These are phyloP conservation scores for Yamadazyma oceani DNA, from an alignment of 1,139 yeast species.

Conservation along the genomic window DNA sequence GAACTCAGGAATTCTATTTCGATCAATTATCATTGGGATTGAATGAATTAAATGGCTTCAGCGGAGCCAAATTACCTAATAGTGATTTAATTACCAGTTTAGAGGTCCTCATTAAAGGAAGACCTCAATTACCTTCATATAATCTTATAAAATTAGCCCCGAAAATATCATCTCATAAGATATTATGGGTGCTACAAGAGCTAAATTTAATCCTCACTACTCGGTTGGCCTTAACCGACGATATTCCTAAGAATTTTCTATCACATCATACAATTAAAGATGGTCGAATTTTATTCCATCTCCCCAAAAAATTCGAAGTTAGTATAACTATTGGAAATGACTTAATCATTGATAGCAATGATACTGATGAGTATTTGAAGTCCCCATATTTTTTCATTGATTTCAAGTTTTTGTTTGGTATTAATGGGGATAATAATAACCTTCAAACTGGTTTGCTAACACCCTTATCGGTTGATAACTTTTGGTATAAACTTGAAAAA, in stretches of 20 bases:
- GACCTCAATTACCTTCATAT: conserved; percentile 74
- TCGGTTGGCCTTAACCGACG: conserved; percentile 65
- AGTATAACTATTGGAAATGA: conserved; percentile 25
- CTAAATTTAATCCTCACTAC: conserved; percentile 74
- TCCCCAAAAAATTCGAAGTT: conserved; percentile 56
- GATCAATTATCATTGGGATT: conserved; percentile 57
- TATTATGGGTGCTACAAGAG: conserved; percentile 63
- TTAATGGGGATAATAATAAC: conserved; percentile 15
- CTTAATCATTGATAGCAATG: conserved; percentile 45
- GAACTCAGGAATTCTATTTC: conserved; percentile 70
- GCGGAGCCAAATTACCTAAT: conserved; percentile 87
- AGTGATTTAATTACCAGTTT: conserved; percentile 86
- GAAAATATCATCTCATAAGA: conserved; percentile 54
- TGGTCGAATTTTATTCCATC: conserved; percentile 72
- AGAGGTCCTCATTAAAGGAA: conserved; percentile 76
- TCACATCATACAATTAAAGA: conserved; percentile 61
- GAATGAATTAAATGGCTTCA: conserved; percentile 59
- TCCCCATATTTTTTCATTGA: conserved; percentile 80
- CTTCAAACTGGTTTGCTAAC: conserved; percentile 35
- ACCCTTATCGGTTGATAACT: conserved; percentile 26
- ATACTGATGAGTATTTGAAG: conserved; percentile 30
- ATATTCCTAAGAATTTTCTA: conserved; percentile 62
- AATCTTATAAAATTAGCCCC: conserved; percentile 50
- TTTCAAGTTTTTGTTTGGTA: conserved; percentile 61
- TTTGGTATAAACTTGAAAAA: conserved; percentile 51